Evolutionary conservation across 179 eudicot species (phyloP).

Genomic region (Silene coronaria): DNA sequence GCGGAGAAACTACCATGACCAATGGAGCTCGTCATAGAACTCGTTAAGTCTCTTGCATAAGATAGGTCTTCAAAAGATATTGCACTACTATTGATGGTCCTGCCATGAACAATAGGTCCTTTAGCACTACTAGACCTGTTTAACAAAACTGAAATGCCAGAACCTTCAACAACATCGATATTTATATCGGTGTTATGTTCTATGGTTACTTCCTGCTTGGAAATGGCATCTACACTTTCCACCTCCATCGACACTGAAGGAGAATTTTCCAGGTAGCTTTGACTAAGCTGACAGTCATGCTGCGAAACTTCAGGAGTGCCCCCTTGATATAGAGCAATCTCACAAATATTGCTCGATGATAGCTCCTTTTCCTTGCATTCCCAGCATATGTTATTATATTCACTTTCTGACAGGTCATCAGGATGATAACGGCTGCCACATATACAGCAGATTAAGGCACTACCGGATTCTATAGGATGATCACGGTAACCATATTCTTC

Average conservation of each 20-base stretch:
- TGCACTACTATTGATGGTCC: conserved; percentile 58
- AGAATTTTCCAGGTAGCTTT: conserved; percentile 24
- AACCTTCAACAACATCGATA: conserved; percentile 46
- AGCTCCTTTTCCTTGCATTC: conserved; percentile 43
- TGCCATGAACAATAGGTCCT: conserved; percentile 55
- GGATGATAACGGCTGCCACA: conserved; percentile 49
- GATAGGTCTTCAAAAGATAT: conserved; percentile 65
- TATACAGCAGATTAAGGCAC: conserved; percentile 44
- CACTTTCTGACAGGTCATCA: conserved; percentile 41
- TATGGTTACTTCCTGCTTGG: conserved; percentile 21
- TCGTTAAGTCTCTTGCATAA: conserved; percentile 52
- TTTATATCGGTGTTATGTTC: conserved; percentile 22
- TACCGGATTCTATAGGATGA: conserved; percentile 21
- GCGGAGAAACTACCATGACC: conserved; percentile 65
- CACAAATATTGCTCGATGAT: conserved; percentile 20
- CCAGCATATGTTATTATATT: conserved; percentile 41
- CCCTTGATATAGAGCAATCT: conserved; percentile 21
- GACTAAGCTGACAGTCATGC: conserved; percentile 6
- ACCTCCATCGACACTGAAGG: too few species aligned
- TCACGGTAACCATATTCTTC: not conserved
- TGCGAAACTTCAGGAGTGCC: conserved; percentile 22
- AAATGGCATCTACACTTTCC: conserved; percentile 8
- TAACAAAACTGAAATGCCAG: conserved; percentile 68
- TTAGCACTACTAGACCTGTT: conserved; percentile 60
- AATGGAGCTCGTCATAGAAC: conserved; percentile 67